Percentiles rank a stretch among this genome's conserved stretches.
Conservation (phyloP, 2,329 filamentous ascomycete genomes). For the Leptographium flavum region DNA sequence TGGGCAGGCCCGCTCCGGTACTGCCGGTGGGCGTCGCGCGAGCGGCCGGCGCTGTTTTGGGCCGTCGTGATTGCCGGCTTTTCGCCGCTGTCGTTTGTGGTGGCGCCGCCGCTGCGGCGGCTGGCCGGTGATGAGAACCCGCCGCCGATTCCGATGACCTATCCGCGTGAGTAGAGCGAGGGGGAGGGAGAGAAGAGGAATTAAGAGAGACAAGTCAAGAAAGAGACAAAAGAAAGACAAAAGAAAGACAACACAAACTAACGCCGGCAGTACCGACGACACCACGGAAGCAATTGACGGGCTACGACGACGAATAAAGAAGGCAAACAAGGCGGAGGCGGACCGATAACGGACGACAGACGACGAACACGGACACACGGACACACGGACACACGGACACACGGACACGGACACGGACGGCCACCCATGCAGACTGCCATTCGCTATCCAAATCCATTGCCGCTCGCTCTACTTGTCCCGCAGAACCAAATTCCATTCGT, state of each 20-base stretch:
- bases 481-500: conserved; percentile 49
- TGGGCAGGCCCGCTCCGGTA: conserved; percentile 74
- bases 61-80: conserved; percentile 58
- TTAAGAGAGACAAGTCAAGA: no score
- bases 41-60: conserved; percentile 87
- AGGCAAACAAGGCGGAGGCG: neutral
- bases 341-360: neutral
- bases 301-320: conserved; percentile 41
- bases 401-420: no score
- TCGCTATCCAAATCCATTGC: neutral
- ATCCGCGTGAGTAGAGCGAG: conserved; percentile 58
- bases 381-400: no score
- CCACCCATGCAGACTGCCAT: no score
- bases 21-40: conserved; percentile 73
- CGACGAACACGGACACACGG: neutral
- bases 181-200: neutral
- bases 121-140: conserved; percentile 61
- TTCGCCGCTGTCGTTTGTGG: conserved; percentile 57
- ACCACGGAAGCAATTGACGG: conserved; percentile 43
- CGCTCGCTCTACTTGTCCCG: conserved; percentile 29
- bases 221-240: neutral
- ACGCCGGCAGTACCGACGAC: conserved; percentile 37
- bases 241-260: neutral
- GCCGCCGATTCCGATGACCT: conserved; percentile 68
- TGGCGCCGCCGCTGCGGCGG: conserved; percentile 59